Conservation (phyloP, 768 basidiomycete genomes). For the Vishniacozyma victoriae region DNA sequence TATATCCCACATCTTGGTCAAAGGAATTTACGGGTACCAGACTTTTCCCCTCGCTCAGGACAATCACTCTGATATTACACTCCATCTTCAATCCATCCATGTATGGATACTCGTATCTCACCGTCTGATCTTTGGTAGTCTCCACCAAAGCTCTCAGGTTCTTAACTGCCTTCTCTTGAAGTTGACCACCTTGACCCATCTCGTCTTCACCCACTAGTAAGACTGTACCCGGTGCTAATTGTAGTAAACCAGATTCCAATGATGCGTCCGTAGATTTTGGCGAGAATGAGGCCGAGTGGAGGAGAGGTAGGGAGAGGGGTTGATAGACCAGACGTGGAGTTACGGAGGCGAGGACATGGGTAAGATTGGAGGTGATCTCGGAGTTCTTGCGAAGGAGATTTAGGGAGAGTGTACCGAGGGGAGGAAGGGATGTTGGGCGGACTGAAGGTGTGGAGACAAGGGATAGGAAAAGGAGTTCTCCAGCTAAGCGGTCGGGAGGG, state of each 20-base stretch:
- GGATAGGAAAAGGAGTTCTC: conserved; percentile 29
- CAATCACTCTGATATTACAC: conserved; percentile 25
- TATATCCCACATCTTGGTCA: not conserved
- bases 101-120: conserved; percentile 44
- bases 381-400: conserved; percentile 24
- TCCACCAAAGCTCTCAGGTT: conserved; percentile 37
- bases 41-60: conserved; percentile 40
- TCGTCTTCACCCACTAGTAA: conserved; percentile 40
- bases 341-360: conserved; percentile 9
- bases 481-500: conserved; percentile 29
- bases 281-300: conserved; percentile 27
- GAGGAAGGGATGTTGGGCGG: conserved; percentile 22
- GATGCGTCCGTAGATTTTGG: conserved; percentile 17
- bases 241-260: conserved; percentile 39
- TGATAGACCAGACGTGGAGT: conserved; percentile 21
- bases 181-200: conserved; percentile 36
- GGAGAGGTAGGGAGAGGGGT: conserved; percentile 26
- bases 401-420: conserved; percentile 38
- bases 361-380: not conserved
- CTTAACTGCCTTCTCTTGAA: conserved; percentile 38
- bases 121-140: conserved; percentile 25
- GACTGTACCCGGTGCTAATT: conserved; percentile 32
- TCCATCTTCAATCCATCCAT: conserved; percentile 45
- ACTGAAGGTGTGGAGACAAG: conserved; percentile 32
- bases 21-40: conserved; percentile 36